Conservation (phyloP, 169 alveolate genomes). For the Plasmodium gonderi region DNA sequence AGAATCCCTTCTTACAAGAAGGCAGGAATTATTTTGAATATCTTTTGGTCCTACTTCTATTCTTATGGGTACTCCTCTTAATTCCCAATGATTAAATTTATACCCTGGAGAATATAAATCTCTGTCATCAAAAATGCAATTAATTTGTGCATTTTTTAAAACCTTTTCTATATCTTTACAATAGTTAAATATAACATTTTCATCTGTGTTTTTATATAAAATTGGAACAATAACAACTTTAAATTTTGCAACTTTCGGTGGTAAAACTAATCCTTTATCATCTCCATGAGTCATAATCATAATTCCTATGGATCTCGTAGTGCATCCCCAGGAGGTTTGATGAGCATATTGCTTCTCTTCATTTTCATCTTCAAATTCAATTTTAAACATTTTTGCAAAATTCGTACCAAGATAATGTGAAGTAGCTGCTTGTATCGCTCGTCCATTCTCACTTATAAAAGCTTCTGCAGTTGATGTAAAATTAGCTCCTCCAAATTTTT, state of each 20-base stretch:
- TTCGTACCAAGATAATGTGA: constrained; percentile 98
- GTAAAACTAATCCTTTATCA: constrained; percentile 97
- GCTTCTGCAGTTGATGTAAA: constrained; percentile 98
- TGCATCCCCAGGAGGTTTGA: constrained; percentile 99
- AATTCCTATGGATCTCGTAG: constrained; percentile 97
- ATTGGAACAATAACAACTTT: constrained; percentile 98
- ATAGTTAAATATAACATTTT: constrained; percentile 32
- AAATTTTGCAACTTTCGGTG: constrained; percentile 97
- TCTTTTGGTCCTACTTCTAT: constrained; percentile 98
- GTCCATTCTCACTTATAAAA: constrained; percentile 97
- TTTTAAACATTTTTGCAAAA: constrained; percentile 98
- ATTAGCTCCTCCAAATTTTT: constrained; percentile 99
- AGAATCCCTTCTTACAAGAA: constrained; percentile 92
- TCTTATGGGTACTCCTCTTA: constrained; percentile 99
- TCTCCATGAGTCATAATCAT: constrained; percentile 98
- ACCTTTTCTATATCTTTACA: constrained; percentile 80
- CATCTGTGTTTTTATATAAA: constrained; percentile 83
- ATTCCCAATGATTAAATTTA: constrained; percentile 99
- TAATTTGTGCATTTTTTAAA: constrained; percentile 82
- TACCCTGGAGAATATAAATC: constrained; percentile 99
- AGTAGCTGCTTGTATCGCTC: constrained; percentile 99
- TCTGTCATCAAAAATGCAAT: constrained; percentile 90
- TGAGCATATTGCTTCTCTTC: constrained; percentile 92
- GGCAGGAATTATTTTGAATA: constrained; percentile 90
- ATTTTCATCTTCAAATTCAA: constrained; percentile 91